Evolutionary conservation across 2,329 filamentous ascomycete species (phyloP).

Genomic region (Aspergillus pseudonomiae): DNA sequence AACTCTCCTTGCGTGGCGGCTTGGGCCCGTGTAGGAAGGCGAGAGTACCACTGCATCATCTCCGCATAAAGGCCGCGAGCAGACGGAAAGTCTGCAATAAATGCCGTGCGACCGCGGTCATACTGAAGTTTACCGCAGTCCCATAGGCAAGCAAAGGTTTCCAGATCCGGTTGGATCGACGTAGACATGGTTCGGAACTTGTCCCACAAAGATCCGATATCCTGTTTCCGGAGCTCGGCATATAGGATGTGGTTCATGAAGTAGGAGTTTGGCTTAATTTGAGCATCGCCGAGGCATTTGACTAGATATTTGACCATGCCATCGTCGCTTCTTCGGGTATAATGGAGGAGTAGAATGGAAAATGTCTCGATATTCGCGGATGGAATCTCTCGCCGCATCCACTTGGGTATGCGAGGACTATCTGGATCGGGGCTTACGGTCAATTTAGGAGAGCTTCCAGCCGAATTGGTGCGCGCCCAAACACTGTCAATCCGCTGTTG

Average conservation of each 20-base stretch:
- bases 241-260: conserved; percentile 80
- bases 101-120: conserved; percentile 50
- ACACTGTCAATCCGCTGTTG: conserved; percentile 67
- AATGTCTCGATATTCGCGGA: conserved; percentile 77
- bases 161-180: conserved; percentile 63
- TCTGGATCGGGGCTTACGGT: conserved; percentile 31
- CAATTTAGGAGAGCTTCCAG: conserved; percentile 27
- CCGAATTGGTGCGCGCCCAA: conserved; percentile 39
- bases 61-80: conserved; percentile 50
- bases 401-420: conserved; percentile 38
- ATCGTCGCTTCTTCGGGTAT: conserved; percentile 64
- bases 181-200: conserved; percentile 60
- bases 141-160: conserved; percentile 72
- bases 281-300: conserved; percentile 63
- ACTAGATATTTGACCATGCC: conserved; percentile 63
- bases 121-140: conserved; percentile 53
- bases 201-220: conserved; percentile 56
- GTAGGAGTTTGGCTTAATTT: conserved; percentile 70
- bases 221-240: conserved; percentile 63
- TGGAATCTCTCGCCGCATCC: conserved; percentile 49
- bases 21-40: conserved; percentile 33
- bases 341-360: conserved; percentile 72
- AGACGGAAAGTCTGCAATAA: conserved; percentile 49
- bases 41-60: conserved; percentile 52
- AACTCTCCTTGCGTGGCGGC: conserved; percentile 41